A percentile compares a stretch with the other conserved stretches of the same genome.
phyloP scores from a whole-genome alignment of 2,329 filamentous ascomycete genomes.

The Trichoderma gracile region DNA sequence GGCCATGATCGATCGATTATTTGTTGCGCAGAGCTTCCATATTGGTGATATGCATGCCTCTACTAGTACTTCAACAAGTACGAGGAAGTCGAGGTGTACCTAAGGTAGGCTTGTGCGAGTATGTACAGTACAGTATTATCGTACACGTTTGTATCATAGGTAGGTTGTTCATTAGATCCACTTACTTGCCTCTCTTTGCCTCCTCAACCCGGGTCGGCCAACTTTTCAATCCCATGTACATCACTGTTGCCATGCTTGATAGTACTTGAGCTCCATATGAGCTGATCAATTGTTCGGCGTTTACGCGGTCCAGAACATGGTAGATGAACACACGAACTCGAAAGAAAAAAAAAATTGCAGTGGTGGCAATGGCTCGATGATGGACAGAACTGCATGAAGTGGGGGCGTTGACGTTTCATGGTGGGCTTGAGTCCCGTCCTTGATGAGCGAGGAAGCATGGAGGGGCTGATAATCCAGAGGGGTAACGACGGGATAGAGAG shows the following conservation, averaged over 20 bases:
- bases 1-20: not conserved
- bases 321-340: not conserved
- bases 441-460: conserved; percentile 13
- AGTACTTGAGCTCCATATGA: not conserved
- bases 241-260: not conserved
- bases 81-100: too few species aligned
- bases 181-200: not conserved
- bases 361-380: conserved; percentile 25
- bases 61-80: too few species aligned
- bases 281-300: not conserved
- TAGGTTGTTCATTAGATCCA: not conserved
- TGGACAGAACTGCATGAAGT: conserved; percentile 28
- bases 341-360: conserved; percentile 20
- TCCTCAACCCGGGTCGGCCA: not conserved
- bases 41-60: not conserved
- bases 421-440: conserved; percentile 11
- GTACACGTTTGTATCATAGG: too few species aligned
- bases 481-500: not conserved
- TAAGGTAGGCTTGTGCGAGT: too few species aligned
- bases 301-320: not conserved
- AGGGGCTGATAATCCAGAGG: conserved; percentile 26
- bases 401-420: conserved; percentile 37
- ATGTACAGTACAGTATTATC: too few species aligned
- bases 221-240: too few species aligned
- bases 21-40: not conserved